A percentile compares a stretch with the other conserved stretches of the same genome.
These are phyloP conservation scores for Aspergillus kassunensis DNA, from an alignment of 495 filamentous ascomycete species.

Conservation along the genomic window DNA sequence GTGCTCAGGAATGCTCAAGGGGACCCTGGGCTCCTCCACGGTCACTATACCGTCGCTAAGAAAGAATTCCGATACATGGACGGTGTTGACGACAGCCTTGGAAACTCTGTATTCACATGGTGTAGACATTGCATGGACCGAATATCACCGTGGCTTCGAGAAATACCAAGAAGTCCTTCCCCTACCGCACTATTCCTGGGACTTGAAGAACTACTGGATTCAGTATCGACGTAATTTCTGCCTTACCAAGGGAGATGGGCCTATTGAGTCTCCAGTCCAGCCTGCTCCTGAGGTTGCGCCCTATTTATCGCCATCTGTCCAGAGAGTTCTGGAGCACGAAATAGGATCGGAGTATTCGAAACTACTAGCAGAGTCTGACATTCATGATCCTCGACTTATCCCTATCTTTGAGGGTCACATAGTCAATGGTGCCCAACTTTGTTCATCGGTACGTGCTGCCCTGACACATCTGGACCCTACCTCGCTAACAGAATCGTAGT, in stretches of 20 bases:
- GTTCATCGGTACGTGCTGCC: not conserved
- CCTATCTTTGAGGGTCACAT: constrained; percentile 2
- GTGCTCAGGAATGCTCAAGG: constrained; percentile 20
- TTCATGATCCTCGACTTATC: no score
- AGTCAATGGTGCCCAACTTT: constrained; percentile 6
- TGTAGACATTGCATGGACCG: constrained; percentile 59
- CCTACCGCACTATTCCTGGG: constrained; percentile 57
- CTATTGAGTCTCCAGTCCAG: not conserved
- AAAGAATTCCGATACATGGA: constrained; percentile 44
- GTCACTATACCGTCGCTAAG: constrained; percentile 43
- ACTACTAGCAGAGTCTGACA: no score
- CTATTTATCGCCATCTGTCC: not conserved
- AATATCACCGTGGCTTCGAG: constrained; percentile 60
- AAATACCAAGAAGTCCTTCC: constrained; percentile 47
- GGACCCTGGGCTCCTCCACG: constrained; percentile 20
- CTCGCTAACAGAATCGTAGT: not conserved
- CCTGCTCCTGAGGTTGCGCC: not conserved
- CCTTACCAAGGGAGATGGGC: constrained; percentile 25
- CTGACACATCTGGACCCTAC: no score
- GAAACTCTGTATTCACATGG: constrained; percentile 53
- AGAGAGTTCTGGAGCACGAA: not conserved
- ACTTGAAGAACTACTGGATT: constrained; percentile 37
- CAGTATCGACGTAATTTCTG: constrained; percentile 29
- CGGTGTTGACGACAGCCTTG: constrained; percentile 49
- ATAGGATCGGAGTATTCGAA: not conserved